These are phyloP conservation scores for Trichoderma sp. DNA, from an alignment of 2,329 filamentous ascomycete species.

Conservation along the genomic window DNA sequence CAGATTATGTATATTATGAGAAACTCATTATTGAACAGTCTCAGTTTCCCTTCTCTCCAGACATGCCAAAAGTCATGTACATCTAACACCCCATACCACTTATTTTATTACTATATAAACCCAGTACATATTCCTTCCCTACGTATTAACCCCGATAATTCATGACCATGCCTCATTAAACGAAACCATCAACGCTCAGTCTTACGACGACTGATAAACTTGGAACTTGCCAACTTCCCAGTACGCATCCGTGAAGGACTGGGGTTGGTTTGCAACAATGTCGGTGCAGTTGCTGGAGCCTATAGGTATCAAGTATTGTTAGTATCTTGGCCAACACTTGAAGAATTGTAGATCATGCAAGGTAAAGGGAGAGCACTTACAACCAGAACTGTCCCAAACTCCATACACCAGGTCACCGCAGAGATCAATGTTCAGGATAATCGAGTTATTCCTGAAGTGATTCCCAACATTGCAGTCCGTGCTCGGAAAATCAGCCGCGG, in stretches of 20 bases:
- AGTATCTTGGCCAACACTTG: background rate
- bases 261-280: constrained; percentile 56
- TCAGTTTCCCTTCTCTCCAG: background rate
- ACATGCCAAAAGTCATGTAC: background rate
- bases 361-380: constrained; percentile 29
- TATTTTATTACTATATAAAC: background rate
- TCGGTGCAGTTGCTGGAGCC: constrained; percentile 56
- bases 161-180: background rate
- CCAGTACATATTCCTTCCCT: background rate
- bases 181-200: background rate
- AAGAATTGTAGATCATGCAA: background rate
- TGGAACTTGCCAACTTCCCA: constrained; percentile 64
- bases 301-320: constrained; percentile 23
- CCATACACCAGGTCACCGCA: constrained; percentile 57
- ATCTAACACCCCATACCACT: background rate
- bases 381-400: constrained; percentile 46
- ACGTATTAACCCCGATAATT: background rate
- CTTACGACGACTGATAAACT: constrained; percentile 47
- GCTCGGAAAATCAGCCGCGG: constrained; percentile 63
- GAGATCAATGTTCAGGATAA: constrained; percentile 64
- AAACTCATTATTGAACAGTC: background rate
- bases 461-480: constrained; percentile 58
- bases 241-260: constrained; percentile 56
- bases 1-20: constrained; percentile 8
- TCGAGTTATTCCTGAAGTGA: constrained; percentile 64